These are phyloP conservation scores for Fusarium sp. DNA, from an alignment of 2,329 filamentous ascomycete species.

Conservation along the genomic window DNA sequence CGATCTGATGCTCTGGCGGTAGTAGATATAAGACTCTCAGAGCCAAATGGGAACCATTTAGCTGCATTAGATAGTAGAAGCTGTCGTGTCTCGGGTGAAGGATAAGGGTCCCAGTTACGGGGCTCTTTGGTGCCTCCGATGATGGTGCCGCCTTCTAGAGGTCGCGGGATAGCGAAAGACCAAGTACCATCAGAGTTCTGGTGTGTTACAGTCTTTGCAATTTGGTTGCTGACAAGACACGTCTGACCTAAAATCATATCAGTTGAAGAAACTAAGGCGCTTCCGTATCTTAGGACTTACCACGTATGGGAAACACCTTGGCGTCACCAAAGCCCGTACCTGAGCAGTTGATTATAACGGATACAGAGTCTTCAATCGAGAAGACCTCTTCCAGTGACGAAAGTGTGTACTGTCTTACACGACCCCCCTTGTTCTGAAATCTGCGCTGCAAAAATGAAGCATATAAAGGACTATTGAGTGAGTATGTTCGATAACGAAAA, in stretches of 20 bases:
- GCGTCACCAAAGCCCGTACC: slow-evolving; percentile 7
- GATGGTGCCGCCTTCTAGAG: slow-evolving; percentile 2
- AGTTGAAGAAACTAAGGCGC: background rate
- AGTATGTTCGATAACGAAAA: slow-evolving; percentile 6
- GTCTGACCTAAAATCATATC: background rate
- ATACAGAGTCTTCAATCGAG: background rate
- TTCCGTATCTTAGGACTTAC: background rate
- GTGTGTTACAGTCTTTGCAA: background rate
- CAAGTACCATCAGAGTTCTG: slow-evolving; percentile 2
- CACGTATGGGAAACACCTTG: slow-evolving; percentile 3
- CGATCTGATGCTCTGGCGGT: background rate
- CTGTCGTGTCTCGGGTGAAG: background rate
- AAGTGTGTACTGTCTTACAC: background rate
- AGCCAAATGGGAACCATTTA: slow-evolving; percentile 4
- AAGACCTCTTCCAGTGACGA: slow-evolving; percentile 2
- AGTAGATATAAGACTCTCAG: too few species aligned
- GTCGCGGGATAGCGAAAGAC: slow-evolving; percentile 14
- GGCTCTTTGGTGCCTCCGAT: slow-evolving; percentile 11
- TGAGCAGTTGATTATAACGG: background rate
- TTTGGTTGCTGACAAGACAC: slow-evolving; percentile 2
- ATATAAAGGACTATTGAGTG: slow-evolving; percentile 7
- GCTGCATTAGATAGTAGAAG: background rate
- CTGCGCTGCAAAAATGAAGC: slow-evolving; percentile 1
- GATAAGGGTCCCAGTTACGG: background rate
- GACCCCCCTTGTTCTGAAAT: background rate